Percentiles rank a stretch among this genome's conserved stretches.
Evolutionary conservation across 352 stramenopile species (phyloP).

Genomic region (Pythium aphanidermatum): DNA sequence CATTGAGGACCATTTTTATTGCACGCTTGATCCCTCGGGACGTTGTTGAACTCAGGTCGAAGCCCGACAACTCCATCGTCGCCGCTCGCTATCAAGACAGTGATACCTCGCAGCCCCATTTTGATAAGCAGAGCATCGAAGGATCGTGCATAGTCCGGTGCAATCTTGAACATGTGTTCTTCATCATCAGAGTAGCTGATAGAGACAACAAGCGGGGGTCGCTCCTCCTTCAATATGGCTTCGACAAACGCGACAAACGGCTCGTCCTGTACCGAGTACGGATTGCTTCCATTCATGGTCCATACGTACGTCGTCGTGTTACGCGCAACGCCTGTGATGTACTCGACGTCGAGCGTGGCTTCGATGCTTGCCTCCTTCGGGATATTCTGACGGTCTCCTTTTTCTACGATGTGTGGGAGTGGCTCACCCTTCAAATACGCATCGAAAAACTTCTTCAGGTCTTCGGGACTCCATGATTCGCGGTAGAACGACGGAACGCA

Average conservation of each 20-base stretch:
- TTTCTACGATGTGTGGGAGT: constrained; percentile 45
- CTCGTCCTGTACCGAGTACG: constrained; percentile 77
- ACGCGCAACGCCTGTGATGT: constrained; percentile 78
- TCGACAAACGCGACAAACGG: constrained; percentile 82
- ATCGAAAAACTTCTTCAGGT: constrained; percentile 55
- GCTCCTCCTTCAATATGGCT: constrained; percentile 56
- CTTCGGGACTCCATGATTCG: constrained; percentile 48
- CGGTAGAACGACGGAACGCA: constrained; percentile 73
- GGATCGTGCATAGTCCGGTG: constrained; percentile 56
- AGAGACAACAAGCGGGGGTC: constrained; percentile 77
- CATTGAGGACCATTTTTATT: constrained; percentile 63
- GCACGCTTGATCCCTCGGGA: constrained; percentile 46
- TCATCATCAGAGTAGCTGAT: constrained; percentile 91
- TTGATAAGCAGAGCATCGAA: constrained; percentile 89
- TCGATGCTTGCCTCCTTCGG: constrained; percentile 44
- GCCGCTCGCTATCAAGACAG: constrained; percentile 78
- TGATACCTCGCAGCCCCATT: constrained; percentile 82
- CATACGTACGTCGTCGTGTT: constrained; percentile 78
- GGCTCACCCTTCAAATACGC: constrained; percentile 40
- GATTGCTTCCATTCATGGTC: constrained; percentile 80
- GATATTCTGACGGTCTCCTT: constrained; percentile 43
- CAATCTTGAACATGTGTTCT: constrained; percentile 80
- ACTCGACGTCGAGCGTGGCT: constrained; percentile 88
- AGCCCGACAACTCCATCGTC: constrained; percentile 85
- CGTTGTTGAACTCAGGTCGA: constrained; percentile 53